Base-by-base conservation (phyloP, 805 yeast species). In the Candida adriatica region DNA sequence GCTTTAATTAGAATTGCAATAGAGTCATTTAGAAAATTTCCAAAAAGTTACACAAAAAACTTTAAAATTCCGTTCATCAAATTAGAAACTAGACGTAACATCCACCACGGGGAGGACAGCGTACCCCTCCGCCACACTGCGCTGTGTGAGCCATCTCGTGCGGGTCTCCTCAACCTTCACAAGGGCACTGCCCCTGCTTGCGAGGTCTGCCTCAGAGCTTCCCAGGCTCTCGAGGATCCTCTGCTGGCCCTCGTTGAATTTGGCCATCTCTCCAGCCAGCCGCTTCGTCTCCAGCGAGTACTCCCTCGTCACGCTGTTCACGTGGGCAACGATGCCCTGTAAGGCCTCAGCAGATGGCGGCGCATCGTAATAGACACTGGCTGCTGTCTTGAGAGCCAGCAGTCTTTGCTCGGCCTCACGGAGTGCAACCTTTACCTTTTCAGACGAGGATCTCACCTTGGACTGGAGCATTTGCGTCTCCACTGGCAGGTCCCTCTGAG, bases 331-430 rank as follows among this genome's bases (percentile, higher is more conserved):
- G 8, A 50, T 18, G 3, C 34, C 35, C 11, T 41, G 38, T 4
- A 48, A 18, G 2, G 33, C 24, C 10, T 33, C 35, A 5, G 48
- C 30, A 2, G 35, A 27, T 18, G 47, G 41, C 14, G 31, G 19
- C 1, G 24, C 29, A 9, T 36, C 39, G 19, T 28, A 21, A 19
- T 15, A 39, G 6, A 39, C 37, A 27, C 36, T 37, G 2, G 48
- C 16, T 4, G 37, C 34, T 0, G 49, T 35, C 24, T 50, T 50
- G 30, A 50, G 31, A 2, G 43, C 17, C 10, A 49, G 18, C 2
- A 49, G 16, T 13, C 29, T 39, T 24, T 36, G 31, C 23, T 50
- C 50, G 2, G 44, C 45, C 8, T 24, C 31, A 35, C 50, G 46
- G 11, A 49, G 32, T 0, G 29, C 13, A 5, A 25, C 14, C 2